Percentiles rank a stretch among this genome's conserved stretches.
Conservation (phyloP, 2,329 filamentous ascomycete genomes). For the Myriosclerotinia duriaeana region DNA sequence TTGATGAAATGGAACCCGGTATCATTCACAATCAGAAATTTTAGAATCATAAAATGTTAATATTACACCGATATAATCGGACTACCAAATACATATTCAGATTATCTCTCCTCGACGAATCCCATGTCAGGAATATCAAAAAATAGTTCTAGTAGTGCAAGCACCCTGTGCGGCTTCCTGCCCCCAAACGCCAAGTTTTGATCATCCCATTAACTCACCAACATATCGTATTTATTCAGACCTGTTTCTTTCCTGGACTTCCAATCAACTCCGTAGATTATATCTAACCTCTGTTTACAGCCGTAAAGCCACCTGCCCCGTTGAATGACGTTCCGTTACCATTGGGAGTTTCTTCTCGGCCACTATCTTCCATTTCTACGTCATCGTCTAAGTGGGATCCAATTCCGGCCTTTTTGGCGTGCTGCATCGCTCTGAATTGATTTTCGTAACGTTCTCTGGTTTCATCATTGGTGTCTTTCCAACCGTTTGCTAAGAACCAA, state of each 20-base stretch:
- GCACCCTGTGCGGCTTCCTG: not conserved
- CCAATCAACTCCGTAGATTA: conserved; percentile 20
- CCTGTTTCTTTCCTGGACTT: conserved; percentile 12
- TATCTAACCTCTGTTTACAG: conserved; percentile 35
- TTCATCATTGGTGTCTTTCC: conserved; percentile 31
- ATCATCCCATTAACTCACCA: not conserved
- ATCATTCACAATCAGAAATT: not conserved
- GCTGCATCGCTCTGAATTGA: conserved; percentile 8
- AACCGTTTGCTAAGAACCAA: conserved; percentile 34
- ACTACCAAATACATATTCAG: conserved; percentile 3
- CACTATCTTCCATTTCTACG: conserved; percentile 41
- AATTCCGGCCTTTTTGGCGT: conserved; percentile 22
- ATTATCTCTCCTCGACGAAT: not conserved
- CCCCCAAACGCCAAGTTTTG: conserved; percentile 12
- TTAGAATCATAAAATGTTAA: not conserved
- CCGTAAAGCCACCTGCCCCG: conserved; percentile 36
- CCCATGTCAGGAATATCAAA: conserved; percentile 1
- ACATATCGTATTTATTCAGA: conserved; percentile 7
- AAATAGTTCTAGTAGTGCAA: conserved; percentile 14
- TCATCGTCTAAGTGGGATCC: conserved; percentile 35
- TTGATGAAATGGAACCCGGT: no score
- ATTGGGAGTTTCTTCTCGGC: conserved; percentile 31
- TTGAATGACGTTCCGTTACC: conserved; percentile 21
- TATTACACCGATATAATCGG: conserved; percentile 8
- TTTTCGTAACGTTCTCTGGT: conserved; percentile 14